phyloP scores from a whole-genome alignment of 1,284 basidiomycete genomes.

The Dichomitus squalens region DNA sequence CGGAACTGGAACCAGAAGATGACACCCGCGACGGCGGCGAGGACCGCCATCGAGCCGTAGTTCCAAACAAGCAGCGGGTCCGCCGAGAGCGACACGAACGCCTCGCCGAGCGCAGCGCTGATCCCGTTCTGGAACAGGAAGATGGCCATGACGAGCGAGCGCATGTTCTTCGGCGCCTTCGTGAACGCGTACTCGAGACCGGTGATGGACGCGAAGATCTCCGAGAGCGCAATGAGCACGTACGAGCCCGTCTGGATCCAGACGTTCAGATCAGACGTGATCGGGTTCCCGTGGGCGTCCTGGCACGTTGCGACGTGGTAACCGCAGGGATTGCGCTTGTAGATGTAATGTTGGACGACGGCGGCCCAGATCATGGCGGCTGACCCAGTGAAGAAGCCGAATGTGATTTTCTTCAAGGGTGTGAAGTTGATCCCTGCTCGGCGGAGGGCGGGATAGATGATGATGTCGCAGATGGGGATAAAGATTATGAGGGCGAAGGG shows the following conservation, averaged over 20 bases:
- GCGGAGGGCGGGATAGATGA: slow-evolving; percentile 77
- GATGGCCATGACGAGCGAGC: slow-evolving; percentile 73
- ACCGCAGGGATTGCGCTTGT: slow-evolving; percentile 73
- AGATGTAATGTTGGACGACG: slow-evolving; percentile 78
- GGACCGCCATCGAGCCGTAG: slow-evolving; percentile 43
- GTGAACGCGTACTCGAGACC: slow-evolving; percentile 90
- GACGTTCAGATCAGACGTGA: slow-evolving; percentile 66
- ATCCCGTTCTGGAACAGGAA: slow-evolving; percentile 75
- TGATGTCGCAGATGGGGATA: slow-evolving; percentile 69
- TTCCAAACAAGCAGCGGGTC: slow-evolving; percentile 62
- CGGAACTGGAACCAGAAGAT: slow-evolving; percentile 68
- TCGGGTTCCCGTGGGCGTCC: slow-evolving; percentile 43
- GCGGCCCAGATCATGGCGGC: slow-evolving; percentile 68
- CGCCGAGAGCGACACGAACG: slow-evolving; percentile 50
- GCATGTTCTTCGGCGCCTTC: slow-evolving; percentile 83
- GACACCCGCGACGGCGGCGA: slow-evolving; percentile 43
- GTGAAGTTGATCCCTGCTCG: slow-evolving; percentile 68
- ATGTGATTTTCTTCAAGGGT: slow-evolving; percentile 75
- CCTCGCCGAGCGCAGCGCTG: slow-evolving; percentile 66
- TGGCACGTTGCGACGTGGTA: slow-evolving; percentile 53
- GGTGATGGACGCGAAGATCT: slow-evolving; percentile 87
- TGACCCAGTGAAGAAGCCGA: slow-evolving; percentile 70
- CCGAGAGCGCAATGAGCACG: slow-evolving; percentile 69
- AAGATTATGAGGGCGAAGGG: slow-evolving; percentile 76
- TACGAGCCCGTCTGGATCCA: slow-evolving; percentile 78